Base-by-base conservation (phyloP, 1,284 basidiomycete genomes). In the Trichosporon inkin region DNA sequence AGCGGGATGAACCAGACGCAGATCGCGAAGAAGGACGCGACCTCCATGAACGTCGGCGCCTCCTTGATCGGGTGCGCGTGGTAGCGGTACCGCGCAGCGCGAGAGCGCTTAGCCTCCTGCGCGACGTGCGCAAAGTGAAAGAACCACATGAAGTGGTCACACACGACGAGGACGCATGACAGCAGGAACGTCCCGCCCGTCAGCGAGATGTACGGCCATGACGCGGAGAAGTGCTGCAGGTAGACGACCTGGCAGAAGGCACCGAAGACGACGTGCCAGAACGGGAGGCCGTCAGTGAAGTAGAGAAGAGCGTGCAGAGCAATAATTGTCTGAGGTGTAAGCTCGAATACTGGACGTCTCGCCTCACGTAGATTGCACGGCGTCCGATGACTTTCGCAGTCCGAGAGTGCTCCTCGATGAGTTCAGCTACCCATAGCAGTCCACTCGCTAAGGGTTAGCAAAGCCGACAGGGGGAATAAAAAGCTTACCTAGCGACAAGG, bases 91-190 rank as follows among this genome's bases (percentile, higher is more conserved):
- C 68, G 67, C 1, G 71, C 65, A 1, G 62, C 64, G 3, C 72
- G 63, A 55, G 66, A 67, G 49, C 68, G 64, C 53, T 78, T 79
- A 5, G 82, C 80, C 53, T 83, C 81, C 59, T 83, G 80, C 1
- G 88, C 86, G 41, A 78, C 68, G 22, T 81, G 84, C 24, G 92
- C 85, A 74, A 96, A 96, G 79, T 95, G 83, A 79, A 90, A 91
- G 82, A 97, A 96, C 90, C 92, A 95, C 56, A 90, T 76, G 72
- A 96, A 96, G 78, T 97, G 93, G 78, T 96, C 91, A 2, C 81
- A 77, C 57, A 97, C 84, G 60, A 94, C 92, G 57, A 93, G 80
- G 11, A 83, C 65, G 74, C 92, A 95, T 0, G 91, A 94, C 1
- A 84, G 82, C 57, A 97, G 74, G 81, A 97, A 96, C 3, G 86